Base-by-base conservation (phyloP, 1,284 basidiomycete genomes). In the Ustilago lituana region DNA sequence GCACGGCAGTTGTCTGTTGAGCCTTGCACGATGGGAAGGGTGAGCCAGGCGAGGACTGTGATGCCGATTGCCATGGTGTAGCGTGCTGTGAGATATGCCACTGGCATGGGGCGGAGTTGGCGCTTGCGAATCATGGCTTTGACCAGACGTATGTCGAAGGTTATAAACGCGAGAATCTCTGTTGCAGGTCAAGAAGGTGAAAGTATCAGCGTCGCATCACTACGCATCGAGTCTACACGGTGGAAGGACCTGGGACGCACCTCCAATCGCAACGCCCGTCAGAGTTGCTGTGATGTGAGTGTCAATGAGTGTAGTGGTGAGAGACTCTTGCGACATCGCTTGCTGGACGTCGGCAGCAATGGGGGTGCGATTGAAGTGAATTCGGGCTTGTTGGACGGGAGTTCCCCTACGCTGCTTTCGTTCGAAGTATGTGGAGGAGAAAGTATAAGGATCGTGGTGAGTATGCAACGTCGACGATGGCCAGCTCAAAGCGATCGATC, bases 151-250 rank as follows among this genome's bases (percentile, higher is more conserved):
- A 56, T 33, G 37, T 69, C 66, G 22, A 69, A 64, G 4, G 41
- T 33, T 5, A 63, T 24, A 36, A 55, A 60, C 2, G 66, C 56
- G 0, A 69, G 45, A 3, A 63, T 59, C n/a, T 69, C 64, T 66
- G 27, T 15, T 6, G 10, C 6, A n/a, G 24, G 32, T 35, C 4
- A 32, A 23, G 7, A 31, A 19, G 14, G 22, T 39, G 22, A 54
- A 26, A n/a, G 24, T 31, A 4, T 2, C 3, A 43, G 15, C 19
- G 7, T 29, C 27, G 27, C 12, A 12, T 37, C 35, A 37, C 14
- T 15, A 37, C 7, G 35, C 35, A 8, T 37, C n/a, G n/a, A n/a
- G n/a, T n/a, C n/a, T n/a, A n/a, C n/a, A n/a, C n/a, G n/a, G n/a
- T n/a, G n/a, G n/a, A n/a, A n/a, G n/a, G n/a, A n/a, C n/a, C n/a